Percentiles rank a stretch among this genome's conserved stretches.
phyloP scores from a whole-genome alignment of 106 monocot genomes.

The Alisma plantagoaquatica region DNA sequence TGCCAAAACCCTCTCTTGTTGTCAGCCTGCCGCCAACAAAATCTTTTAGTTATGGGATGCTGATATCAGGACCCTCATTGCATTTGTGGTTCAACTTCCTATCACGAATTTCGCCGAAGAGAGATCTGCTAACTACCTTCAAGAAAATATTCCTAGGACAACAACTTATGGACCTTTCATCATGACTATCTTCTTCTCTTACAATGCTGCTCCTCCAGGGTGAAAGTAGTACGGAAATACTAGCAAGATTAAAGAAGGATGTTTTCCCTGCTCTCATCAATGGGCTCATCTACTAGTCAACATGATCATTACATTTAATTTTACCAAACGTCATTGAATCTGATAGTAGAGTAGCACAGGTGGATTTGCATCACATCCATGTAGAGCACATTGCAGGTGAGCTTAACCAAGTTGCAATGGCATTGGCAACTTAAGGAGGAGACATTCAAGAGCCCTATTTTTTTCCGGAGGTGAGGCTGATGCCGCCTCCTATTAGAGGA shows the following conservation, averaged over 20 bases:
- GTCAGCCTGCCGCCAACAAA: too few species aligned
- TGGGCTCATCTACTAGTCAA: conserved; percentile 80
- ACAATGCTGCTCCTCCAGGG: conserved; percentile 91
- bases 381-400: too few species aligned
- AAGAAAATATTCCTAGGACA: conserved; percentile 92
- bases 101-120: conserved; percentile 68
- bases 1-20: too few species aligned
- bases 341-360: too few species aligned
- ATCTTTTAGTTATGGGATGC: conserved; percentile 67
- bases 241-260: conserved; percentile 86
- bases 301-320: conserved; percentile 90
- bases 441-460: too few species aligned
- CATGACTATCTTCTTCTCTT: conserved; percentile 74
- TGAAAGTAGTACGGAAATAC: conserved; percentile 60
- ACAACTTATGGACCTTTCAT: conserved; percentile 72
- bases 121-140: conserved; percentile 65
- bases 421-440: too few species aligned
- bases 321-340: too few species aligned
- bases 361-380: too few species aligned
- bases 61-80: conserved; percentile 75
- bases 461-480: too few species aligned
- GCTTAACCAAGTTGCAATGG: too few species aligned
- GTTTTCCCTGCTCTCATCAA: conserved; percentile 60
- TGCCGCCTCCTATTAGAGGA: too few species aligned
- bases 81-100: conserved; percentile 96